These are phyloP conservation scores for Leucosporidium yakuticum DNA, from an alignment of 768 basidiomycete species.

Conservation along the genomic window DNA sequence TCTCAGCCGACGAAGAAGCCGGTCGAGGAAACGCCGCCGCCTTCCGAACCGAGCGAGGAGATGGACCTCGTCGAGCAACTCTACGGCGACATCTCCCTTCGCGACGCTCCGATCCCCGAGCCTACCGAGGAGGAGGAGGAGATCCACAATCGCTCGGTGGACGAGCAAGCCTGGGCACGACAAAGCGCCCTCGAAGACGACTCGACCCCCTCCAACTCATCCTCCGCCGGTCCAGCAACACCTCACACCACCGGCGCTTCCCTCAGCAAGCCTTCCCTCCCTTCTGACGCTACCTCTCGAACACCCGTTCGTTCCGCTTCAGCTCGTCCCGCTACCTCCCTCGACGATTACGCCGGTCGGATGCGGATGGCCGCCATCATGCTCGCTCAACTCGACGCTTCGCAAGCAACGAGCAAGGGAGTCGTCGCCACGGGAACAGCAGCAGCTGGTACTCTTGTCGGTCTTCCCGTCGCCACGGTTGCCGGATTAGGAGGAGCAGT, in stretches of 20 bases:
- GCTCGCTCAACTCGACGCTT: conserved; percentile 89
- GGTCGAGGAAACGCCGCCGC: conserved; percentile 29
- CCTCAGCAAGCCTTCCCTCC: neutral
- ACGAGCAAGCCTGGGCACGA: conserved; percentile 36
- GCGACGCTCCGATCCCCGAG: conserved; percentile 49
- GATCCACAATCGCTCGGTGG: conserved; percentile 46
- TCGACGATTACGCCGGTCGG: conserved; percentile 96
- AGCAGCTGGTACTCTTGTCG: conserved; percentile 37
- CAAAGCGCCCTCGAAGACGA: neutral
- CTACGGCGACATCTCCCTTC: conserved; percentile 71
- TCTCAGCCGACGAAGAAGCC: conserved; percentile 21
- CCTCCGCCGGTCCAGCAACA: neutral
- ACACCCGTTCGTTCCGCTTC: conserved; percentile 20
- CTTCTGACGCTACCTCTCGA: neutral
- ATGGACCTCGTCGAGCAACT: conserved; percentile 95
- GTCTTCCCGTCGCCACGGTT: conserved; percentile 33
- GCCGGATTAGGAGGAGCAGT: conserved; percentile 36
- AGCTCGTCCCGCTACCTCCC: conserved; percentile 53
- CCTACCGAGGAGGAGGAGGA: conserved; percentile 49
- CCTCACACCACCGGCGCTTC: neutral
- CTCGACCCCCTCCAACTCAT: neutral
- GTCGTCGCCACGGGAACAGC: conserved; percentile 35
- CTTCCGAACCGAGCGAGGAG: conserved; percentile 64
- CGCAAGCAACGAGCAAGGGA: conserved; percentile 41
- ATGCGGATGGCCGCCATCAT: conserved; percentile 98